Evolutionary conservation across 441 rosid species (phyloP).

Genomic region (Biscutella laevigata): DNA sequence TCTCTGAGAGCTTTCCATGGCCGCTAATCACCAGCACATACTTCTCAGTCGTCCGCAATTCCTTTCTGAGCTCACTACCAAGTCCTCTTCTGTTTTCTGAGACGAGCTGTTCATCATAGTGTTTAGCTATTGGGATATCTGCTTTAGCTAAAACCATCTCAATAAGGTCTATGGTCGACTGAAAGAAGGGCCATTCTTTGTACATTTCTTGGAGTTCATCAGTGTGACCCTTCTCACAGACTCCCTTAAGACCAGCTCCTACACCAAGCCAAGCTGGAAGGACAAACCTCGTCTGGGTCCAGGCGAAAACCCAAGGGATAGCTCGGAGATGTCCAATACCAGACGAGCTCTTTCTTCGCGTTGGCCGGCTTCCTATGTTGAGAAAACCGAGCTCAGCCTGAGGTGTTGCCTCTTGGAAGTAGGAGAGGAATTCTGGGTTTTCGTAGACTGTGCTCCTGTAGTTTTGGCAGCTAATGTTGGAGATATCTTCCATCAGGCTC

Average conservation of each 20-base stretch:
- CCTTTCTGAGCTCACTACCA: conserved; percentile 63
- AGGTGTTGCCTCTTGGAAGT: conserved; percentile 93
- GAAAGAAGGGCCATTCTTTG: conserved; percentile 92
- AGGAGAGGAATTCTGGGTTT: conserved; percentile 76
- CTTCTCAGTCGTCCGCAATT: conserved; percentile 57
- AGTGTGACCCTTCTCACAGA: conserved; percentile 66
- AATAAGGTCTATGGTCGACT: conserved; percentile 80
- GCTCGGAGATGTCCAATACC: conserved; percentile 93
- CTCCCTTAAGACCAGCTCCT: conserved; percentile 78
- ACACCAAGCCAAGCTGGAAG: conserved; percentile 99
- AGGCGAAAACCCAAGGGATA: conserved; percentile 89
- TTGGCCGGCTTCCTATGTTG: conserved; percentile 86
- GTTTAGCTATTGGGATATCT: conserved; percentile 81
- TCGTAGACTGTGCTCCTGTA: conserved; percentile 78
- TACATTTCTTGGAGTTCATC: conserved; percentile 80
- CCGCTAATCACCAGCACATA: conserved; percentile 66
- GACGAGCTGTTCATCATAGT: conserved; percentile 80
- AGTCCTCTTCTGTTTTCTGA: conserved; percentile 56
- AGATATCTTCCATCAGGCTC: conserved; percentile 86
- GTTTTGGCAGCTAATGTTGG: conserved; percentile 66
- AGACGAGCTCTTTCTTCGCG: conserved; percentile 69
- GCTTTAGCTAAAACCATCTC: conserved; percentile 93
- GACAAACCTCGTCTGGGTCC: conserved; percentile 94
- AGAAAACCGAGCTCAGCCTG: conserved; percentile 95
- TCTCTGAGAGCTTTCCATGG: conserved; percentile 64